Percentiles rank a stretch among this genome's conserved stretches.
Conservation (phyloP, 2,329 filamentous ascomycete genomes). For the Alternaria postmessia region DNA sequence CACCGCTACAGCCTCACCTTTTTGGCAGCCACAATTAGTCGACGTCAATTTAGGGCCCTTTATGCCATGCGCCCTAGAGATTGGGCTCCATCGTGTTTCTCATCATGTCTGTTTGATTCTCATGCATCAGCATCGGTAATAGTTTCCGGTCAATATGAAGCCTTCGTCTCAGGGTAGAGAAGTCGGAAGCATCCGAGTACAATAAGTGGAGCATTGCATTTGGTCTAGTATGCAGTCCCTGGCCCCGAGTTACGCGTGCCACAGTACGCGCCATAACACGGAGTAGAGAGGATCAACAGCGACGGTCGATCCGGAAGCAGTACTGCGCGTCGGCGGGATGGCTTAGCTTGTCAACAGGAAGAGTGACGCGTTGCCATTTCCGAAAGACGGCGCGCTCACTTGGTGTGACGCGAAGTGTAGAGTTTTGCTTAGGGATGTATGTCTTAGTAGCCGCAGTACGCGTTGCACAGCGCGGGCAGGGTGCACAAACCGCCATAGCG, state of each 20-base stretch:
- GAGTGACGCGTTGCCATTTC: slow-evolving; percentile 26
- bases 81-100: slow-evolving; percentile 41
- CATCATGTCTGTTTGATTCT: slow-evolving; percentile 16
- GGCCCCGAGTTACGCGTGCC: slow-evolving; percentile 30
- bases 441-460: slow-evolving; percentile 34
- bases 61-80: slow-evolving; percentile 27
- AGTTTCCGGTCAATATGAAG: slow-evolving; percentile 35
- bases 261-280: slow-evolving; percentile 30
- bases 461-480: slow-evolving; percentile 36
- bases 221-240: slow-evolving; percentile 20
- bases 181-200: slow-evolving; percentile 23
- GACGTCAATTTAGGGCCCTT: slow-evolving; percentile 19
- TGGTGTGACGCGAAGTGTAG: slow-evolving; percentile 32
- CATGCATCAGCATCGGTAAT: slow-evolving; percentile 26
- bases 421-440: slow-evolving; percentile 30
- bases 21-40: slow-evolving; percentile 34
- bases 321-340: slow-evolving; percentile 20
- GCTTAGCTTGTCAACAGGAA: slow-evolving; percentile 25
- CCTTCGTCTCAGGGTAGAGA: slow-evolving; percentile 32
- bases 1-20: slow-evolving; percentile 44
- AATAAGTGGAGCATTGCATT: slow-evolving; percentile 32
- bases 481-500: slow-evolving; percentile 31
- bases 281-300: slow-evolving; percentile 35
- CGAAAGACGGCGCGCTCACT: slow-evolving; percentile 18
- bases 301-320: slow-evolving; percentile 30